phyloP scores from a whole-genome alignment of 306 rosid genomes.

The Astragalus membranaceus region DNA sequence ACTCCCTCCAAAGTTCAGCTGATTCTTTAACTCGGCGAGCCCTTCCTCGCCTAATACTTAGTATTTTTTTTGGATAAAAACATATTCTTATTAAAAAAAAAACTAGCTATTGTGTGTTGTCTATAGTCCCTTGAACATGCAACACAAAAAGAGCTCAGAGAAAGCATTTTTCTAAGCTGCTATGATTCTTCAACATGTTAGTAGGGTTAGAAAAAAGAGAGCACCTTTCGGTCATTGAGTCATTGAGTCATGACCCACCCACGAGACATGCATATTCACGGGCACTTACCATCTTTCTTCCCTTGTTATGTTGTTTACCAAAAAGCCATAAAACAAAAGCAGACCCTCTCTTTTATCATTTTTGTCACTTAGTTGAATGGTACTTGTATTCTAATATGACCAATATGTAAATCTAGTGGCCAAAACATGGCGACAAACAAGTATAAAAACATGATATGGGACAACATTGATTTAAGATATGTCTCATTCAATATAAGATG shows the following conservation, averaged over 20 bases:
- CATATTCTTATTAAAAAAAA: no score
- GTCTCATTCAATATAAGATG: conserved; percentile 35
- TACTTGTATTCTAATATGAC: not conserved
- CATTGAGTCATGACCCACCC: conserved; percentile 44
- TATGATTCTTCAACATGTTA: conserved; percentile 59
- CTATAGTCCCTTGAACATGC: not conserved
- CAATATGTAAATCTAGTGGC: conserved; percentile 11
- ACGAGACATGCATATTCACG: conserved; percentile 52
- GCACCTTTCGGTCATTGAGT: conserved; percentile 44
- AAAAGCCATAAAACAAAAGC: conserved; percentile 32
- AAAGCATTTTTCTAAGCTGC: conserved; percentile 23
- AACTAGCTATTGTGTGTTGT: no score
- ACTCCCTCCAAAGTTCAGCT: no score
- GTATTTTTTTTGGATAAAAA: no score
- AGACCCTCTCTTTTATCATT: conserved; percentile 30
- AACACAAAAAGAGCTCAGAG: conserved; percentile 19
- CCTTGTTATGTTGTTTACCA: conserved; percentile 41
- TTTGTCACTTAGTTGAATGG: conserved; percentile 41
- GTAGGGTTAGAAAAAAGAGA: conserved; percentile 29
- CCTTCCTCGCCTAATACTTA: no score
- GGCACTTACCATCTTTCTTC: conserved; percentile 28
- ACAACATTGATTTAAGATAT: conserved; percentile 22
- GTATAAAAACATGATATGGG: conserved; percentile 21
- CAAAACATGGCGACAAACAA: not conserved
- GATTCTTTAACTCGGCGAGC: no score